Conservation (phyloP, 2,329 filamentous ascomycete species). For the Colletotrichum paranaense region DNA sequence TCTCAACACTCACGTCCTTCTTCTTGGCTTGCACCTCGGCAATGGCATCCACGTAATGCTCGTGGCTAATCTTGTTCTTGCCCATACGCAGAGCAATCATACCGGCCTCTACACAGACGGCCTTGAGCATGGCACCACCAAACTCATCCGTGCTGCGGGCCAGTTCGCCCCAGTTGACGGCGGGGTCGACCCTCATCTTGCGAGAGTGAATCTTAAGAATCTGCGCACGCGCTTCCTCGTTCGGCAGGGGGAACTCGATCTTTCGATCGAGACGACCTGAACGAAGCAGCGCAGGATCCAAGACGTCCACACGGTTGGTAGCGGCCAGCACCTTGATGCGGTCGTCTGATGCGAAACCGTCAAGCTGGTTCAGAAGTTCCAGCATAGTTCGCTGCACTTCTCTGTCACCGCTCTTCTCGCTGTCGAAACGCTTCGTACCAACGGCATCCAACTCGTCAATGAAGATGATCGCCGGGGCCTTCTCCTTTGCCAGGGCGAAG, state of each 20-base stretch:
- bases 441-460: constrained; percentile 98
- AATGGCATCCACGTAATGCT: constrained; percentile 99
- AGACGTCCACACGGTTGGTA: constrained; percentile 93
- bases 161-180: constrained; percentile 95
- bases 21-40: constrained; percentile 95
- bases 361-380: constrained; percentile 97
- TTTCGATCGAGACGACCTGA: constrained; percentile 95
- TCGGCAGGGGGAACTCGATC: constrained; percentile 98
- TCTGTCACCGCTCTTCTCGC: constrained; percentile 96
- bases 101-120: constrained; percentile 97
- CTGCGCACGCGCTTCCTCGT: constrained; percentile 96
- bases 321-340: constrained; percentile 96
- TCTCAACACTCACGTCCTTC: constrained; percentile 75
- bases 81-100: constrained; percentile 98
- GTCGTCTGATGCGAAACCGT: constrained; percentile 97
- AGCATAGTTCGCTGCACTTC: constrained; percentile 99
- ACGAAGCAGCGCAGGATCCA: constrained; percentile 90
- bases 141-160: constrained; percentile 98
- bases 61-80: constrained; percentile 96
- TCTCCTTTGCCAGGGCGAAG: constrained; percentile 97
- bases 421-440: constrained; percentile 99
- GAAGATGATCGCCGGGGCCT: constrained; percentile 99
- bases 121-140: constrained; percentile 96
- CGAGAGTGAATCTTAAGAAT: constrained; percentile 97
- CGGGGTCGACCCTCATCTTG: constrained; percentile 96